These are phyloP conservation scores for Paraphaeosphaeria minitans DNA, from an alignment of 2,329 filamentous ascomycete genomes.

Conservation along the genomic window DNA sequence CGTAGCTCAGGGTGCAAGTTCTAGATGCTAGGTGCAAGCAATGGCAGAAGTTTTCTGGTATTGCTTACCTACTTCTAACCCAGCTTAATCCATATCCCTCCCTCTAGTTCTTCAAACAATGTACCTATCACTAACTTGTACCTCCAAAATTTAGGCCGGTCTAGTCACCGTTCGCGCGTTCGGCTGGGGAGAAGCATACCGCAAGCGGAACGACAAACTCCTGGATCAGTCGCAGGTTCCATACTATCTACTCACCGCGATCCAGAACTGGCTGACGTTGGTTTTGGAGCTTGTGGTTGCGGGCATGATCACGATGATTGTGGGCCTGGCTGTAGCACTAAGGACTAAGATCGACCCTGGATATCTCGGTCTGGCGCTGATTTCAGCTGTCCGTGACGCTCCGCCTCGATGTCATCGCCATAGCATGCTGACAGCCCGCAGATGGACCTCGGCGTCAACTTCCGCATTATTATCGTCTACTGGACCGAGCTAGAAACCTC, in stretches of 20 bases:
- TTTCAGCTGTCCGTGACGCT: slow-evolving; percentile 83
- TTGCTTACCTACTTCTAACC: too few relatives aligned
- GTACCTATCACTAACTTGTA: too few relatives aligned
- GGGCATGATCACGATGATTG: slow-evolving; percentile 83
- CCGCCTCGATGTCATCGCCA: slow-evolving; percentile 79
- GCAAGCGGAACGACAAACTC: slow-evolving; percentile 74
- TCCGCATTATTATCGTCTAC: slow-evolving; percentile 77
- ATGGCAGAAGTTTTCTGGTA: too few relatives aligned
- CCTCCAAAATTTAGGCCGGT: slow-evolving; percentile 40
- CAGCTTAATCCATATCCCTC: too few relatives aligned
- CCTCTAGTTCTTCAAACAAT: too few relatives aligned
- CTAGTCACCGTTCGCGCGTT: slow-evolving; percentile 57
- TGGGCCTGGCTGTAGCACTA: slow-evolving; percentile 76
- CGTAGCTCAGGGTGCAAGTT: too few relatives aligned
- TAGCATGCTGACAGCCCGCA: slow-evolving; percentile 83
- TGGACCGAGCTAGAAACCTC: slow-evolving; percentile 79
- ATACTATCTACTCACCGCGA: slow-evolving; percentile 86
- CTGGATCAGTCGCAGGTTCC: slow-evolving; percentile 88
- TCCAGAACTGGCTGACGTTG: slow-evolving; percentile 93
- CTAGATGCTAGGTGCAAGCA: too few relatives aligned
- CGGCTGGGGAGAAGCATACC: slow-evolving; percentile 85
- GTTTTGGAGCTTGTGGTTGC: slow-evolving; percentile 92
- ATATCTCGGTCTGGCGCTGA: slow-evolving; percentile 83
- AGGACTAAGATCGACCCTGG: slow-evolving; percentile 73
- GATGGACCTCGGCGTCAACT: slow-evolving; percentile 92